Conservation (phyloP, 139 green algal species). For the Haematococcus lacustris region DNA sequence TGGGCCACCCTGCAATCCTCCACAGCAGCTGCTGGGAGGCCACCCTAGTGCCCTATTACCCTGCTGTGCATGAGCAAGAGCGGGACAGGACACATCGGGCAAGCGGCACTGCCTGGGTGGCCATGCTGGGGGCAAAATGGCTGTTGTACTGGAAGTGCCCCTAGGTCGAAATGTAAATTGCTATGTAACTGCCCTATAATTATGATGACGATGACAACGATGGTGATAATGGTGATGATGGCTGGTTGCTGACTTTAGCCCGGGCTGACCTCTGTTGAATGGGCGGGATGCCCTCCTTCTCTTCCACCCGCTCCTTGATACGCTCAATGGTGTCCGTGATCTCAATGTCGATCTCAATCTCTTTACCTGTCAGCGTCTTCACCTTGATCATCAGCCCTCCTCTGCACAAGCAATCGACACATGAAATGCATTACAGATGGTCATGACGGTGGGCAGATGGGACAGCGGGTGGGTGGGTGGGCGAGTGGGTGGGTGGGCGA, state of each 20-base stretch:
- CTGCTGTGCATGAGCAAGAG: not conserved
- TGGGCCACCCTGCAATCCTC: not conserved
- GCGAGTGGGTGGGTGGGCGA: no score
- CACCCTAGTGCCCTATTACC: not conserved
- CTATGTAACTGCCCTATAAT: no score
- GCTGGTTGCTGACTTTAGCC: no score
- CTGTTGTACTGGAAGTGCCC: no score
- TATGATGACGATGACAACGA: not conserved
- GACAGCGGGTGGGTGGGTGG: no score
- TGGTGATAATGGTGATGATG: no score
- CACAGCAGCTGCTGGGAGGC: not conserved
- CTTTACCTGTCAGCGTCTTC: constrained; percentile 98
- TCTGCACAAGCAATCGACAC: no score
- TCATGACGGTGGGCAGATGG: no score
- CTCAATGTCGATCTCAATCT: constrained; percentile 99
- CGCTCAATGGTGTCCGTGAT: constrained; percentile 92
- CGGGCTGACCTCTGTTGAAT: constrained; percentile 98
- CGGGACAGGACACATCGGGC: not conserved
- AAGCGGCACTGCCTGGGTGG: not conserved
- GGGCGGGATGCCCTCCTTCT: constrained; percentile 99
- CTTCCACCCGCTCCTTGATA: constrained; percentile 99
- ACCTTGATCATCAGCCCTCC: constrained; percentile 72
- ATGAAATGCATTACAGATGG: no score
- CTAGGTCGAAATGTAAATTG: no score
- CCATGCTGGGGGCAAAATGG: no score